Evolutionary conservation across 495 filamentous ascomycete species (phyloP).

Genomic region (Tuber magnatum): DNA sequence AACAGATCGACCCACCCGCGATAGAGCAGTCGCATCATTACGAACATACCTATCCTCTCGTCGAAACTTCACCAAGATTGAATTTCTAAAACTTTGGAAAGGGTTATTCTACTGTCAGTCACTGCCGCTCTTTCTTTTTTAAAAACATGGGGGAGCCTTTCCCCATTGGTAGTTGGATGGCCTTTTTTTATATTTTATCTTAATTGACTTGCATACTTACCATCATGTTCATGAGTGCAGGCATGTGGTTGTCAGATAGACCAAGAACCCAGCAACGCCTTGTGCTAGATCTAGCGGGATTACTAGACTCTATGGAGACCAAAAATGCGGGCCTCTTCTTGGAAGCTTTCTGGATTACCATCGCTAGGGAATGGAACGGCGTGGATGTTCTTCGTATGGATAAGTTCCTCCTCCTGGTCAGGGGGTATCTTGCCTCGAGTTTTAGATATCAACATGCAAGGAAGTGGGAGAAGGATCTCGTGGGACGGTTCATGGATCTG

Average conservation of each 20-base stretch:
- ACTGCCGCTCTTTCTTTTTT: not conserved
- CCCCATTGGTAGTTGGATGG: not conserved
- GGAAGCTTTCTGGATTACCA: slow-evolving; percentile 81
- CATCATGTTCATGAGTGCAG: slow-evolving; percentile 37
- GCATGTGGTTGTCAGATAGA: slow-evolving; percentile 89
- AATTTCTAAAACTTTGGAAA: slow-evolving; percentile 90
- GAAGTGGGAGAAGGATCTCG: slow-evolving; percentile 41
- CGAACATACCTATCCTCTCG: slow-evolving; percentile 66
- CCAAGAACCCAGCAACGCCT: slow-evolving; percentile 80
- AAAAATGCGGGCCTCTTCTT: slow-evolving; percentile 59
- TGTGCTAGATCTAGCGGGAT: slow-evolving; percentile 63
- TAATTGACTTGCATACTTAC: slow-evolving; percentile 11
- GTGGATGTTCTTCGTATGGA: slow-evolving; percentile 85
- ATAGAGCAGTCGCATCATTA: slow-evolving; percentile 70
- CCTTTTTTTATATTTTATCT: slow-evolving; percentile 1
- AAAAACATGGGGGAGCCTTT: not conserved
- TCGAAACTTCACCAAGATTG: slow-evolving; percentile 60
- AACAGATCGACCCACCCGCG: slow-evolving; percentile 71
- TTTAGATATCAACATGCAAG: slow-evolving; percentile 52
- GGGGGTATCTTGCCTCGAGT: slow-evolving; percentile 62
- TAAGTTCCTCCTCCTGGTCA: slow-evolving; percentile 82
- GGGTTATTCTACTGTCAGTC: slow-evolving; percentile 81
- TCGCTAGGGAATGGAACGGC: slow-evolving; percentile 69
- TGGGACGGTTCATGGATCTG: slow-evolving; percentile 37
- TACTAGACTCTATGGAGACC: slow-evolving; percentile 58